Percentiles rank a stretch among this genome's conserved stretches.
Evolutionary conservation across 2,329 filamentous ascomycete genomes (phyloP).

Genomic region (Microcyclosporella mali): DNA sequence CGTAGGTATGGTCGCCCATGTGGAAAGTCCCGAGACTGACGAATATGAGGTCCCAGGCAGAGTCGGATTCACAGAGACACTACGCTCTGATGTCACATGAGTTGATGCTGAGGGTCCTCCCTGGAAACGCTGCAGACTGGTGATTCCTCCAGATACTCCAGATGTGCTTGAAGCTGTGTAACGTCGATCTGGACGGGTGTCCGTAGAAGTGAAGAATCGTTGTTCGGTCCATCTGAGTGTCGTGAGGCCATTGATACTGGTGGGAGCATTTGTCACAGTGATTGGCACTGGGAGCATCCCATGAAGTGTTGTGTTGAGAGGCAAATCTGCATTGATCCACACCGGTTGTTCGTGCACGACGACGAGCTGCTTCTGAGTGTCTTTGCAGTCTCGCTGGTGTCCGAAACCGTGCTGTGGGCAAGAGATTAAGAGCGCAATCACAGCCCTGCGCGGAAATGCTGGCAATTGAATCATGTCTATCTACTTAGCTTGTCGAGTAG

Average conservation of each 20-base stretch:
- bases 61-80: too few relatives aligned
- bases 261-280: conserved; percentile 28
- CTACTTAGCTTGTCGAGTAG: too few relatives aligned
- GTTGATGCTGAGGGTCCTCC: too few relatives aligned
- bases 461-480: conserved; percentile 1
- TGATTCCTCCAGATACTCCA: background rate
- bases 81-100: too few relatives aligned
- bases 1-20: too few relatives aligned
- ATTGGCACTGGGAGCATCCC: conserved; percentile 20
- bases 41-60: too few relatives aligned
- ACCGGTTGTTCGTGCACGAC: conserved; percentile 26
- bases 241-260: conserved; percentile 23
- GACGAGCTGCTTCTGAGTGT: conserved; percentile 6
- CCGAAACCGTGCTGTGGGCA: conserved; percentile 2
- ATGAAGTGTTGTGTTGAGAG: conserved; percentile 26
- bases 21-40: too few relatives aligned
- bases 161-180: background rate
- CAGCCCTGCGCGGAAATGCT: conserved; percentile 7
- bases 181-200: background rate
- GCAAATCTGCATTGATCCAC: conserved; percentile 24
- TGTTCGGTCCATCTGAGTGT: conserved; percentile 25
- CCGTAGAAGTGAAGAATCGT: conserved; percentile 5
- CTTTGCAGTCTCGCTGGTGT: conserved; percentile 11
- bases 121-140: too few relatives aligned
- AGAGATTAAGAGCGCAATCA: conserved; percentile 9